phyloP scores from a whole-genome alignment of 495 filamentous ascomycete genomes.

The Cudoniella acicularis region DNA sequence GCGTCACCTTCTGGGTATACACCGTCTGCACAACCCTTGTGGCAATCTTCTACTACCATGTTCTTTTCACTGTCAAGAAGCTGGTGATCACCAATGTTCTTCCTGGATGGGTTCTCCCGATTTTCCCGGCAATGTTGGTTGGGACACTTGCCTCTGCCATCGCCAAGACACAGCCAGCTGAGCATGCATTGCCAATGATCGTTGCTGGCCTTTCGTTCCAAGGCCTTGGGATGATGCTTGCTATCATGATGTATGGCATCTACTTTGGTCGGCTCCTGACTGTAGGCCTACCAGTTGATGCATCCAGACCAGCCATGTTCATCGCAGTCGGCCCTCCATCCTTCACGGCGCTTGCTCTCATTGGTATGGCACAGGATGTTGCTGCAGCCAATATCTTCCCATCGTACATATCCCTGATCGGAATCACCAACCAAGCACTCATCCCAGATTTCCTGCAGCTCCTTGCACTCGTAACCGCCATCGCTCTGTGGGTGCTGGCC shows the following conservation, averaged over 20 bases:
- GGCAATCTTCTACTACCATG: slow-evolving; percentile 46
- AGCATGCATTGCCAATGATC: slow-evolving; percentile 40
- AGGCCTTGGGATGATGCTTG: slow-evolving; percentile 47
- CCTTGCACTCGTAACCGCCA: slow-evolving; percentile 45
- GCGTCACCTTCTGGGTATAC: slow-evolving; percentile 52
- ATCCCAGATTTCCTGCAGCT: slow-evolving; percentile 40
- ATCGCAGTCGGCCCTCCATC: slow-evolving; percentile 65
- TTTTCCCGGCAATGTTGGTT: slow-evolving; percentile 51
- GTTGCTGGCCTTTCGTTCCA: slow-evolving; percentile 47
- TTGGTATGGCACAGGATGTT: slow-evolving; percentile 54
- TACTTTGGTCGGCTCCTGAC: slow-evolving; percentile 31
- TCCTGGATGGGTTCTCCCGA: slow-evolving; percentile 54
- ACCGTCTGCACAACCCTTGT: slow-evolving; percentile 36
- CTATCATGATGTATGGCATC: slow-evolving; percentile 44
- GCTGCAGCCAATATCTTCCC: slow-evolving; percentile 31
- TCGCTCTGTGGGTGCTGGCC: slow-evolving; percentile 66
- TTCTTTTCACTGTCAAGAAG: slow-evolving; percentile 45
- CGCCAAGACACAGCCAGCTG: slow-evolving; percentile 39
- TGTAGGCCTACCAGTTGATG: slow-evolving; percentile 24
- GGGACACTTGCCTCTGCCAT: slow-evolving; percentile 44
- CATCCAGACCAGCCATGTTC: slow-evolving; percentile 51
- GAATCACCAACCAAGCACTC: slow-evolving; percentile 24
- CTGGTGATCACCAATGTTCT: slow-evolving; percentile 36
- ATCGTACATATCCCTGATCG: slow-evolving; percentile 31
- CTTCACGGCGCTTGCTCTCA: slow-evolving; percentile 65